Evolutionary conservation across 2,329 filamentous ascomycete genomes (phyloP).

Genomic region (Monosporascus sp.): DNA sequence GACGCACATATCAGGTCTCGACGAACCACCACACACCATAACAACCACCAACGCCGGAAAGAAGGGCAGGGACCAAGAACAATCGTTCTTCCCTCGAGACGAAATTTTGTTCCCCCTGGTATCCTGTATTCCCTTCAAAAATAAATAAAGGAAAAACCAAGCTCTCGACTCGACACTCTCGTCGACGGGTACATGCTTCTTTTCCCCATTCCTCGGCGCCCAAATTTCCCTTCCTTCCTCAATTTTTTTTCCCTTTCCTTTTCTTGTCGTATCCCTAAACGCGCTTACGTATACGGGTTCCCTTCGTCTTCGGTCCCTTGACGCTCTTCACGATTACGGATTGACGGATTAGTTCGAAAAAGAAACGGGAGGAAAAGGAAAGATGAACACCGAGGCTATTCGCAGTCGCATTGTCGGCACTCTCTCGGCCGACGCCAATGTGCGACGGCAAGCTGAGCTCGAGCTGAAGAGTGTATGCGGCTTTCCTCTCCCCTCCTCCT

Average conservation of each 20-base stretch:
- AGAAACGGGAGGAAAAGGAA: conserved; percentile 11
- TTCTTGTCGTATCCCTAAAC: not conserved
- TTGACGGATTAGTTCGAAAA: not conserved
- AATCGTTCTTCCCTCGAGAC: too few species aligned
- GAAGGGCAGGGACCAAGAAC: too few species aligned
- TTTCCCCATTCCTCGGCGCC: not conserved
- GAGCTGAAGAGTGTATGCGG: conserved; percentile 72
- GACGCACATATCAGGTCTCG: not conserved
- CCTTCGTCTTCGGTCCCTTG: not conserved
- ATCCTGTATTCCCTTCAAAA: too few species aligned
- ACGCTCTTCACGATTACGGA: not conserved
- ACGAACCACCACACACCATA: too few species aligned
- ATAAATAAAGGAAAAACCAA: too few species aligned
- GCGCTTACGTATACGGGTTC: not conserved
- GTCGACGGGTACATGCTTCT: not conserved
- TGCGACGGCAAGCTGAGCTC: conserved; percentile 69
- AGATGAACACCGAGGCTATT: conserved; percentile 71
- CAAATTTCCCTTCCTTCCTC: not conserved
- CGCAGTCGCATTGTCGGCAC: conserved; percentile 73
- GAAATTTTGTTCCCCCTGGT: too few species aligned
- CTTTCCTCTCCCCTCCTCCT: conserved; percentile 6
- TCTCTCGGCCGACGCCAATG: conserved; percentile 68
- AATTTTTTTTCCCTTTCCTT: not conserved
- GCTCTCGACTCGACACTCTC: not conserved
- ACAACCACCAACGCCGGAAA: too few species aligned